These are phyloP conservation scores for Coprinellus micaceus DNA, from an alignment of 768 basidiomycete species.

Conservation along the genomic window DNA sequence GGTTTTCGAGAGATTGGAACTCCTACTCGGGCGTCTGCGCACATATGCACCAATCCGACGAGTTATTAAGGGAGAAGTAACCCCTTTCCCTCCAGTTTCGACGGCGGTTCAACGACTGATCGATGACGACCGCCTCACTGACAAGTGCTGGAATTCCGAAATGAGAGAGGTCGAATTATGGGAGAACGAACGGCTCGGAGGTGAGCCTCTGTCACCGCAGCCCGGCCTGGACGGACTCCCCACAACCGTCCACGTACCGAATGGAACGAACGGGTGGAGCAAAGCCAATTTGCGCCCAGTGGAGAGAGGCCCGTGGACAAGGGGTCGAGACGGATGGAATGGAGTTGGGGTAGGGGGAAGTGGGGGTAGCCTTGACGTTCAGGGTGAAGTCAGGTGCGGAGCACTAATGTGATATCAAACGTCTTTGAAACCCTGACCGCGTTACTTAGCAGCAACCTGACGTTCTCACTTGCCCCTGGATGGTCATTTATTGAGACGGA, in stretches of 20 bases:
- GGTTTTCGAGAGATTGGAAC: too few relatives aligned
- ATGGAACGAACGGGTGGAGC: constrained; percentile 31
- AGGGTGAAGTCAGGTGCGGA: constrained; percentile 59
- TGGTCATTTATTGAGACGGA: constrained; percentile 77
- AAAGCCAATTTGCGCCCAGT: constrained; percentile 38
- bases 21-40: background rate
- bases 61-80: background rate
- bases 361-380: constrained; percentile 38
- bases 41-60: background rate
- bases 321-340: constrained; percentile 69
- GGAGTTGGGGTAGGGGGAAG: constrained; percentile 41
- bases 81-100: constrained; percentile 13
- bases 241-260: background rate
- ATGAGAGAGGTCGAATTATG: constrained; percentile 69
- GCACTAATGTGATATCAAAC: background rate
- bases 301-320: constrained; percentile 67
- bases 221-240: background rate
- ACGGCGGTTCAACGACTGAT: constrained; percentile 37
- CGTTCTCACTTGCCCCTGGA: constrained; percentile 69
- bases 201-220: constrained; percentile 9
- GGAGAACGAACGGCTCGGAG: constrained; percentile 72
- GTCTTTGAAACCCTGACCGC: background rate
- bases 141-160: constrained; percentile 61
- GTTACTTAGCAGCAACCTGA: constrained; percentile 66
- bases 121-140: constrained; percentile 65